Conservation (phyloP, 2,329 filamentous ascomycete genomes). For the Metarhizium humberi region DNA sequence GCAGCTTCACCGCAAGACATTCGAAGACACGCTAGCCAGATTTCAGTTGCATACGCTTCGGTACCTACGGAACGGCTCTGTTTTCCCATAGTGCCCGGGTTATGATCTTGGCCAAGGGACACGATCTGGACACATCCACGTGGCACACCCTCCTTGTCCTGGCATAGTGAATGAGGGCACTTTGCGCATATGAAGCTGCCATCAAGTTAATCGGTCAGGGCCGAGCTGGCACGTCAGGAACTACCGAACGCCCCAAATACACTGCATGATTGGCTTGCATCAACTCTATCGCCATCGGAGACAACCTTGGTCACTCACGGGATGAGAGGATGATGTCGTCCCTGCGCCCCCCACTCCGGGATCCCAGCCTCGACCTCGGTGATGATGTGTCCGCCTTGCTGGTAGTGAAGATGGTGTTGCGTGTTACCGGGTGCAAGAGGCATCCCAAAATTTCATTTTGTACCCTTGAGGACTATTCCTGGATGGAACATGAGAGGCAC, state of each 20-base stretch:
- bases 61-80: not conserved
- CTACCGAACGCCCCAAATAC: not conserved
- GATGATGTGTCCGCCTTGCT: not conserved
- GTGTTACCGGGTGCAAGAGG: not conserved
- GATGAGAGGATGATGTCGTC: not conserved
- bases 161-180: not conserved
- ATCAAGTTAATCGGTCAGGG: not conserved
- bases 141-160: not conserved
- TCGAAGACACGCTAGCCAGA: not conserved
- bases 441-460: not conserved
- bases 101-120: not conserved
- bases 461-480: not conserved
- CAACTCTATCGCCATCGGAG: not conserved
- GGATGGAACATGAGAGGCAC: conserved; percentile 3
- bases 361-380: not conserved
- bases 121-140: not conserved
- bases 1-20: not conserved
- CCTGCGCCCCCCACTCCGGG: not conserved
- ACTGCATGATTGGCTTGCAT: not conserved
- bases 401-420: not conserved
- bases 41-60: not conserved
- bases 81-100: not conserved
- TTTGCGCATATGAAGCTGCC: not conserved
- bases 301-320: not conserved
- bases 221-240: not conserved